Conservation (phyloP, 768 basidiomycete species). For the Rhizopogon vesiculosus region DNA sequence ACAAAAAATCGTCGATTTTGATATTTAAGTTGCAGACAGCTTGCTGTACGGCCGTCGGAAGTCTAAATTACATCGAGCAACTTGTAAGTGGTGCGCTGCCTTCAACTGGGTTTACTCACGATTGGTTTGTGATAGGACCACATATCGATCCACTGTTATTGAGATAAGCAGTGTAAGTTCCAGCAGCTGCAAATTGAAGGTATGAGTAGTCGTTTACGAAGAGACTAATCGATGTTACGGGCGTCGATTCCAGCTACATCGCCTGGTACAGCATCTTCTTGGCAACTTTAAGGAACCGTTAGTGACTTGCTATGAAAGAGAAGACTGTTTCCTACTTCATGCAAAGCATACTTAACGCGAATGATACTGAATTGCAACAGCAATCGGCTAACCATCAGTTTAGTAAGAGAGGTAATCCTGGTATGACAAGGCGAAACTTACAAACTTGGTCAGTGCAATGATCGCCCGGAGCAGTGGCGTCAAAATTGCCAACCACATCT, state of each 20-base stretch:
- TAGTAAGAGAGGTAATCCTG: not conserved
- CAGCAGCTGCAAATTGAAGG: conserved; percentile 6
- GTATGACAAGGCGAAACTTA: not conserved
- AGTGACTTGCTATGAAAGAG: not conserved
- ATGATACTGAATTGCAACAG: conserved; percentile 19
- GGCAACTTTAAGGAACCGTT: conserved; percentile 9
- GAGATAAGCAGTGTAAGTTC: conserved; percentile 15
- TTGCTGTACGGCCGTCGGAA: conserved; percentile 14
- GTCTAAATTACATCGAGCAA: not conserved
- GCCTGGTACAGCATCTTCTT: conserved; percentile 9
- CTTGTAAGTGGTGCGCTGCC: not conserved
- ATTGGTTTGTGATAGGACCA: conserved; percentile 1
- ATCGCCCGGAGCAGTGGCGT: not conserved
- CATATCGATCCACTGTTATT: not conserved
- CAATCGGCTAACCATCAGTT: conserved; percentile 6
- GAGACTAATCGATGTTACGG: not conserved
- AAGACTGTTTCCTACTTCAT: conserved; percentile 11
- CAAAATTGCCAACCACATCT: not conserved
- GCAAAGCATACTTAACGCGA: conserved; percentile 19
- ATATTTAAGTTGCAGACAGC: conserved; percentile 18
- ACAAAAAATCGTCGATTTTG: conserved; percentile 9
- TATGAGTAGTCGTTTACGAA: not conserved
- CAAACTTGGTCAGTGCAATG: not conserved
- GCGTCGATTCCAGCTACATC: conserved; percentile 1
- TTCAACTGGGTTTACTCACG: not conserved